Conservation (phyloP, 169 alveolate species). For the Cryptosporidium muris region DNA sequence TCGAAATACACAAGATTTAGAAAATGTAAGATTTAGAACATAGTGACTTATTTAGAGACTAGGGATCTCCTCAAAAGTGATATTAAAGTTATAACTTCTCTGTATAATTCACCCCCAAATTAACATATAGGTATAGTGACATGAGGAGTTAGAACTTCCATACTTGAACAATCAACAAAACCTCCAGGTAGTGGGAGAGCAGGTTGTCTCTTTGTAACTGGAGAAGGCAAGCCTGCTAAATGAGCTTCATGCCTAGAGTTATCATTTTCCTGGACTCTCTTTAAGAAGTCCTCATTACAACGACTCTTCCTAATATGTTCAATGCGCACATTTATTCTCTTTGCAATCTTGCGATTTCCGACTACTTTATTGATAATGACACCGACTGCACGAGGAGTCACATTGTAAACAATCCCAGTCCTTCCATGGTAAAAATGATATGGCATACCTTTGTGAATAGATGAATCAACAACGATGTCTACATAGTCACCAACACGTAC, state of each 20-base stretch:
- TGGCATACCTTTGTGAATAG: slow-evolving; percentile 99
- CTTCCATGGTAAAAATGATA: slow-evolving; percentile 97
- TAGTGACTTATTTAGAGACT: too few relatives aligned
- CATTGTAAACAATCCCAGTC: slow-evolving; percentile 98
- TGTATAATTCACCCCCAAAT: not conserved
- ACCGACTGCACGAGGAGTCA: slow-evolving; percentile 95
- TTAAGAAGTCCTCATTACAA: slow-evolving; percentile 95
- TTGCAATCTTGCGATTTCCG: slow-evolving; percentile 93
- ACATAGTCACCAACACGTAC: slow-evolving; percentile 95
- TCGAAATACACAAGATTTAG: too few relatives aligned
- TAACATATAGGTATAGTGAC: slow-evolving; percentile 43
- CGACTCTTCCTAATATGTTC: slow-evolving; percentile 97
- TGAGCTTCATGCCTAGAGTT: slow-evolving; percentile 89
- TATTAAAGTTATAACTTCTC: not conserved
- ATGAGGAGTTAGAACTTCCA: slow-evolving; percentile 69
- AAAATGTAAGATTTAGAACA: too few relatives aligned
- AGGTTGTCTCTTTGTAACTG: slow-evolving; percentile 58
- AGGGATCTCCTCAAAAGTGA: too few relatives aligned
- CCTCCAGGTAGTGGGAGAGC: slow-evolving; percentile 61
- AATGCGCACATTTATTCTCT: slow-evolving; percentile 96
- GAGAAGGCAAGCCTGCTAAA: slow-evolving; percentile 57
- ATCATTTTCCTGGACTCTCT: slow-evolving; percentile 92
- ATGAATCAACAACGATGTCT: slow-evolving; percentile 95
- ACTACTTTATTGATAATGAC: slow-evolving; percentile 97
- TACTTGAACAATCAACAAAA: slow-evolving; percentile 67